Conservation (phyloP, 805 yeast genomes). For the Saturnispora dispora region DNA sequence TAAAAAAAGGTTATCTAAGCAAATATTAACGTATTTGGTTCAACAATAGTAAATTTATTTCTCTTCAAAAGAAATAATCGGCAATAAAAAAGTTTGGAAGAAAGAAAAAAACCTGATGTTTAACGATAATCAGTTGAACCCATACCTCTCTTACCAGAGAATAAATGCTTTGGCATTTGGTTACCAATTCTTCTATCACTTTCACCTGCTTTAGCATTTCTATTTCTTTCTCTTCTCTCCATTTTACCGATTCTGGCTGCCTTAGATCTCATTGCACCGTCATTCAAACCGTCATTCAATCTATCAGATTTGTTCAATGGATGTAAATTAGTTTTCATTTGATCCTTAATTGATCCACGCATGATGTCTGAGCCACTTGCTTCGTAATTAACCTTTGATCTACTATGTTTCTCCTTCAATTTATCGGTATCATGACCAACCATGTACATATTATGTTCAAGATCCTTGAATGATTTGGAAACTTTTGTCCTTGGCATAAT, state of each 20-base stretch:
- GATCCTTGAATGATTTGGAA: conserved; percentile 60
- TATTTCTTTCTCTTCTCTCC: conserved; percentile 89
- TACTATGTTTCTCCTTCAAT: conserved; percentile 36
- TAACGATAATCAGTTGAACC: conserved; percentile 85
- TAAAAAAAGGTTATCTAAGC: not conserved
- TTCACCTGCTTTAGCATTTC: conserved; percentile 90
- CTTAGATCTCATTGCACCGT: conserved; percentile 70
- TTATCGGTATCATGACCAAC: conserved; percentile 81
- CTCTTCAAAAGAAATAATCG: not conserved
- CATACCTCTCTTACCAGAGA: conserved; percentile 92
- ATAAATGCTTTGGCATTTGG: conserved; percentile 85
- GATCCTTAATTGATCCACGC: conserved; percentile 26
- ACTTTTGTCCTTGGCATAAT: conserved; percentile 85
- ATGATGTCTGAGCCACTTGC: conserved; percentile 74
- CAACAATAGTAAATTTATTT: not conserved
- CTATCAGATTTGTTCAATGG: conserved; percentile 64
- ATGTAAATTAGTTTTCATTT: conserved; percentile 15
- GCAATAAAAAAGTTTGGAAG: not conserved
- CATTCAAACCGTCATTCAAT: conserved; percentile 77
- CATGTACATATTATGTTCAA: conserved; percentile 84
- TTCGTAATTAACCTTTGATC: conserved; percentile 21
- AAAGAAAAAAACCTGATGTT: not conserved
- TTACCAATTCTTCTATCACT: conserved; percentile 87
- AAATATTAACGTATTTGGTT: not conserved
- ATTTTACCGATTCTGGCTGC: conserved; percentile 82